phyloP scores from a whole-genome alignment of 2,329 filamentous ascomycete genomes.

The Ilyonectria robusta region DNA sequence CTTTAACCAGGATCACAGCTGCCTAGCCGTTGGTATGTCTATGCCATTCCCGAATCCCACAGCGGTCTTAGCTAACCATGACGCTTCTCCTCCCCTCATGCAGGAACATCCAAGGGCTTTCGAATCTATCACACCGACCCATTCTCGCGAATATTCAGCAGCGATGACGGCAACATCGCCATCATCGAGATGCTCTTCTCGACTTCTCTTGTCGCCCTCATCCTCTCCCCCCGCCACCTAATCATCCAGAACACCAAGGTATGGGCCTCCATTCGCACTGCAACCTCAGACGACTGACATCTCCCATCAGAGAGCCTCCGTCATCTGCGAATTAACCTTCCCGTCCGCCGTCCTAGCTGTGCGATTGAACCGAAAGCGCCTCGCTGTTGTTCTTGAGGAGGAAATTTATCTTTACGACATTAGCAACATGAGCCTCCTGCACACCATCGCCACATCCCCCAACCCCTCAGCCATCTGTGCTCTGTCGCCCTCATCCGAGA shows the following conservation, averaged over 20 bases:
- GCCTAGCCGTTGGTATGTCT: conserved; percentile 88
- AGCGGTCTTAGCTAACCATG: conserved; percentile 26
- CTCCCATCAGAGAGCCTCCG: conserved; percentile 71
- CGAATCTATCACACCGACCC: conserved; percentile 97
- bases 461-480: conserved; percentile 94
- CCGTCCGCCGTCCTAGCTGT: conserved; percentile 96
- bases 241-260: conserved; percentile 99
- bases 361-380: conserved; percentile 91
- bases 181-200: conserved; percentile 99
- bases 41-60: conserved; percentile 23
- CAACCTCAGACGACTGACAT: conserved; percentile 34
- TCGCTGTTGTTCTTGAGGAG: conserved; percentile 94
- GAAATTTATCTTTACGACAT: conserved; percentile 99
- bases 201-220: conserved; percentile 93
- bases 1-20: conserved; percentile 99
- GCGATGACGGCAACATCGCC: conserved; percentile 93
- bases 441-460: conserved; percentile 93
- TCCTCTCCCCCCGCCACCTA: conserved; percentile 90
- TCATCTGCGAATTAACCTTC: conserved; percentile 99
- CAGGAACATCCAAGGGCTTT: conserved; percentile 93
- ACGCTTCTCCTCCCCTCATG: conserved; percentile 1
- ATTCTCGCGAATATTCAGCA: conserved; percentile 94
- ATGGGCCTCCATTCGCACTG: conserved; percentile 38
- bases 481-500: conserved; percentile 92
- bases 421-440: conserved; percentile 95